These are phyloP conservation scores for Coprinellus aureogranulatus DNA, from an alignment of 768 basidiomycete species.

Conservation along the genomic window DNA sequence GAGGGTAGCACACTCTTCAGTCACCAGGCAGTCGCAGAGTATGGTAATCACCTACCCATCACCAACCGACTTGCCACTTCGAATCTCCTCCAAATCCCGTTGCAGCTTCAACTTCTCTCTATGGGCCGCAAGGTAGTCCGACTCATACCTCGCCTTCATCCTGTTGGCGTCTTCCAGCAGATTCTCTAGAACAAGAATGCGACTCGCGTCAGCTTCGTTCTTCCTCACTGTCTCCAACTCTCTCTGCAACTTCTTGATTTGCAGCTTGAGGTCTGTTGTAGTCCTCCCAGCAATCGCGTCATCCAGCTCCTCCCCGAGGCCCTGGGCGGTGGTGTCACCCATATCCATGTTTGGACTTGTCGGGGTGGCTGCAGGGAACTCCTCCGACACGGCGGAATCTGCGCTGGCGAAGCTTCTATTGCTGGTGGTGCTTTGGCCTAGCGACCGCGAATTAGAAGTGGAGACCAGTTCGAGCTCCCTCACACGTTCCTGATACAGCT, in stretches of 20 bases:
- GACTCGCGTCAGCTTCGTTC: constrained; percentile 74
- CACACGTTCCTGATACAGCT: constrained; percentile 87
- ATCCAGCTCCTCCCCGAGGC: constrained; percentile 83
- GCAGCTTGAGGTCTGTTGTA: constrained; percentile 89
- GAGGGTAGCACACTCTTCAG: background rate
- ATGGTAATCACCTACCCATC: constrained; percentile 59
- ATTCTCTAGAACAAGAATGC: constrained; percentile 84
- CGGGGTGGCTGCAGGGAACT: constrained; percentile 32
- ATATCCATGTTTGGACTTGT: constrained; percentile 17
- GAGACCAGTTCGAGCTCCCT: constrained; percentile 74
- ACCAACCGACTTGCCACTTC: constrained; percentile 78
- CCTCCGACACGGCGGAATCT: constrained; percentile 37
- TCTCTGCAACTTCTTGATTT: constrained; percentile 75
- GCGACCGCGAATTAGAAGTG: constrained; percentile 42
- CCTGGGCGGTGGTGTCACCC: constrained; percentile 44
- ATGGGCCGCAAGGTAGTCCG: constrained; percentile 82
- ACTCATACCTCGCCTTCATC: constrained; percentile 86
- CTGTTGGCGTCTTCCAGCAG: constrained; percentile 87
- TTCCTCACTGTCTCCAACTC: constrained; percentile 75
- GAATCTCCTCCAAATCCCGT: constrained; percentile 82
- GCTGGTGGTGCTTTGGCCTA: background rate
- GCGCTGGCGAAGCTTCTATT: constrained; percentile 17
- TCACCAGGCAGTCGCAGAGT: too few species aligned
- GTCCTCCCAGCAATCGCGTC: constrained; percentile 80
- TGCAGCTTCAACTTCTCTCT: constrained; percentile 78